Evolutionary conservation across 2,329 filamentous ascomycete species (phyloP).

Genomic region (Microcyclospora pomicola): DNA sequence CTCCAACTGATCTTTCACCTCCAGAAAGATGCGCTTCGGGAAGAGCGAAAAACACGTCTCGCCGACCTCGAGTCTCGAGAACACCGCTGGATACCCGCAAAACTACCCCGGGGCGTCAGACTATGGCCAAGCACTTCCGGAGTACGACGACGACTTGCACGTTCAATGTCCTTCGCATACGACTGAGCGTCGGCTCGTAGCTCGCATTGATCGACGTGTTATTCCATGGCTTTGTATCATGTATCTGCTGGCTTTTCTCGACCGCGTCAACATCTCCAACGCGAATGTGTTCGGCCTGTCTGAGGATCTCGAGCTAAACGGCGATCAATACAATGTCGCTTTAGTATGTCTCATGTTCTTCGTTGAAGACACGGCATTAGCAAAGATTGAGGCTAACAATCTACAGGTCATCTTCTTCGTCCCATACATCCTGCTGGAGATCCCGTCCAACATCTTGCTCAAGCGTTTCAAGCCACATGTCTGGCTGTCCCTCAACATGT

Average conservation of each 20-base stretch:
- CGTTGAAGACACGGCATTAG: too few species aligned
- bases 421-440: slow-evolving; percentile 38
- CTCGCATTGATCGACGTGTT: slow-evolving; percentile 34
- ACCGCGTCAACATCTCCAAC: slow-evolving; percentile 39
- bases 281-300: slow-evolving; percentile 39
- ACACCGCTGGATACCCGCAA: slow-evolving; percentile 1
- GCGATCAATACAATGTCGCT: slow-evolving; percentile 36
- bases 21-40: slow-evolving; percentile 8
- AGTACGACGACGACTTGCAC: slow-evolving; percentile 26
- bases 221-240: slow-evolving; percentile 38
- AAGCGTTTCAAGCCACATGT: slow-evolving; percentile 39
- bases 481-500: slow-evolving; percentile 57
- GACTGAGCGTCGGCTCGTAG: slow-evolving; percentile 32
- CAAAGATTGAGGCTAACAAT: too few species aligned
- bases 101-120: slow-evolving; percentile 7
- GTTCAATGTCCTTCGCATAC: slow-evolving; percentile 35
- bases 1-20: too few species aligned
- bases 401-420: slow-evolving; percentile 38
- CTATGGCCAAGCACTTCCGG: slow-evolving; percentile 1
- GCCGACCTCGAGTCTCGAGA: slow-evolving; percentile 2
- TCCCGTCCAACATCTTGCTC: slow-evolving; percentile 38
- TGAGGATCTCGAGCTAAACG: slow-evolving; percentile 31
- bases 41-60: slow-evolving; percentile 3
- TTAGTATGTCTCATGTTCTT: slow-evolving; percentile 12
- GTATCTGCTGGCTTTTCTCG: slow-evolving; percentile 26